These are phyloP conservation scores for Colletotrichum sp. DNA, from an alignment of 2,329 filamentous ascomycete species.

Conservation along the genomic window DNA sequence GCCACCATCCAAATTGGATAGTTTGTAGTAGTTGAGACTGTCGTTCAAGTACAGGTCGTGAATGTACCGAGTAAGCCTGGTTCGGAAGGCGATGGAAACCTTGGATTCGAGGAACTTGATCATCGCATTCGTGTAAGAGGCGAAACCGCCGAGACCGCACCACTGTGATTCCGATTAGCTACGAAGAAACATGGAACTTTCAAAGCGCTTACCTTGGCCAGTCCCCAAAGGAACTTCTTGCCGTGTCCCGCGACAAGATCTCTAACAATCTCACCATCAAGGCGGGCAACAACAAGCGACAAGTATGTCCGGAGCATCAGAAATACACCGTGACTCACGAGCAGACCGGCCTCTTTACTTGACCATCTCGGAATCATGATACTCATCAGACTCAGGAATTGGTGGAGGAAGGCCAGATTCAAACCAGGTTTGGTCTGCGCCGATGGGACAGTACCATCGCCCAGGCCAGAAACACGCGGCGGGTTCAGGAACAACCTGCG, in stretches of 20 bases:
- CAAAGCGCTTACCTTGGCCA: constrained; percentile 66
- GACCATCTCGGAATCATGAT: constrained; percentile 97
- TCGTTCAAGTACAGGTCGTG: constrained; percentile 96
- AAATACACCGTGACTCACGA: constrained; percentile 89
- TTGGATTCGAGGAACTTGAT: constrained; percentile 99
- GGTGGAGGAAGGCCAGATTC: constrained; percentile 94
- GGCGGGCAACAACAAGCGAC: constrained; percentile 86
- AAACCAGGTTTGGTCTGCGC: constrained; percentile 91
- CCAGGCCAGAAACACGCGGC: constrained; percentile 79
- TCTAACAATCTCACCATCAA: constrained; percentile 95
- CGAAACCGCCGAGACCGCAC: constrained; percentile 91
- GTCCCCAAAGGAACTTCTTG: constrained; percentile 84
- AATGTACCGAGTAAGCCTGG: constrained; percentile 91
- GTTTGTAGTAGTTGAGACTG: constrained; percentile 94
- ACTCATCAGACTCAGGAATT: constrained; percentile 93
- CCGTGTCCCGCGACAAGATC: constrained; percentile 96
- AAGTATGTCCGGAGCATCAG: constrained; percentile 92
- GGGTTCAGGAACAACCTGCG: constrained; percentile 91
- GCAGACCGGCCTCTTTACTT: constrained; percentile 91
- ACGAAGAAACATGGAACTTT: background rate
- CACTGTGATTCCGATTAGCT: constrained; percentile 56
- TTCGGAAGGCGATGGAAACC: constrained; percentile 97
- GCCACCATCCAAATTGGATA: constrained; percentile 90
- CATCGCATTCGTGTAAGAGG: constrained; percentile 97
- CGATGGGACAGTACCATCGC: constrained; percentile 79